Base-by-base conservation (phyloP, 2,329 filamentous ascomycete genomes). In the Cyanodermella asteris region DNA sequence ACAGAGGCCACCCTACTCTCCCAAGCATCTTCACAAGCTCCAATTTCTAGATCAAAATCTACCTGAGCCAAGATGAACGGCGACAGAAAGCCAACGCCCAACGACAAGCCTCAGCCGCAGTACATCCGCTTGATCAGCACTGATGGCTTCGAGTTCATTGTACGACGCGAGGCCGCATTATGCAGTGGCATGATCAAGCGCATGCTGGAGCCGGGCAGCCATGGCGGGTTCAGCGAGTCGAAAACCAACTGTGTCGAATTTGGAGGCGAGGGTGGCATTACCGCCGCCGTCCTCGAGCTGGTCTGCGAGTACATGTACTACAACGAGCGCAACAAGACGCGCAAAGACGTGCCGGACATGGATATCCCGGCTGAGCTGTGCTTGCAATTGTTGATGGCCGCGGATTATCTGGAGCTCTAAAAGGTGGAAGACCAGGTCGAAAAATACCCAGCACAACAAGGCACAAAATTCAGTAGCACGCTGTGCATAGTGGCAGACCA, bases 301-400 rank as follows among this genome's bases (percentile, higher is more conserved):
- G 64, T 74, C 26, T 72, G 67, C 55, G 66, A 72, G 41, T 74
- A 74, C 39, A 56, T 74, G 22, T 70, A 69, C 44, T 73, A 72
- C 49, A 64, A 69, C 34, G 59, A 72, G 36, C 71, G 69, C 45
- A 51, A 71, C 39, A 59, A 61, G 34, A 54, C 66, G 22, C 51
- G 56, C 29, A 56, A 51, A 23, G 64, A 69, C 29, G 65, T 72
- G 7, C 57, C 65, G 1, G 69, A 74, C 36, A 67, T 72, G 60
- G 66, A 73, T 22, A 62, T 72, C 13, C 64, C 66, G 5, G 54
- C 64, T 3, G 68, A 73, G 47, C 40, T 73, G 25, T 71, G 65
- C 36, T 37, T 74, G 36, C 69, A 73, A 41, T 37, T 74, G 31
- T 42, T 73, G 38, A 68, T 72, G 53, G 67, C 69, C 14, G 67